Conservation (phyloP, 2,329 filamentous ascomycete species). For the Ophiostoma triangulosporum region DNA sequence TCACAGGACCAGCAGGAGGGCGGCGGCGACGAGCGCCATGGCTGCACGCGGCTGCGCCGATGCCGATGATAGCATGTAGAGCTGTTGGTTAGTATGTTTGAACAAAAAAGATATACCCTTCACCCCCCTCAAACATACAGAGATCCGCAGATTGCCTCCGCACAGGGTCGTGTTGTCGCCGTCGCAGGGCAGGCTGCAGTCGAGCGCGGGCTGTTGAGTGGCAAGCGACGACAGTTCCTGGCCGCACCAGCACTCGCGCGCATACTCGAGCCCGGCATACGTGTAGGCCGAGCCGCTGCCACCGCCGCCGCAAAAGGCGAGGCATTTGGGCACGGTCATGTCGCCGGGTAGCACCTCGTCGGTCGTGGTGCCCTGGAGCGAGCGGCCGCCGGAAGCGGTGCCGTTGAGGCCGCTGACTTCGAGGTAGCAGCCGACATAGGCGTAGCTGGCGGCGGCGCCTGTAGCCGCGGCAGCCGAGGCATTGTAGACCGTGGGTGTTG, state of each 20-base stretch:
- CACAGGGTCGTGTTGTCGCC: slow-evolving; percentile 39
- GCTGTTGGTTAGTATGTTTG: slow-evolving; percentile 5
- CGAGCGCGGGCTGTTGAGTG: slow-evolving; percentile 29
- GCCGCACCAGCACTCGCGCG: slow-evolving; percentile 48
- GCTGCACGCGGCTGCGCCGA: background rate
- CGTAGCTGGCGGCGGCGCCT: slow-evolving; percentile 32
- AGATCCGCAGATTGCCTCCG: slow-evolving; percentile 37
- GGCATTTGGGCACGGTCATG: slow-evolving; percentile 40
- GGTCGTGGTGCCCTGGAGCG: slow-evolving; percentile 28
- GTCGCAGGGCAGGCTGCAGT: slow-evolving; percentile 39
- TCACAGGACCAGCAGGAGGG: background rate
- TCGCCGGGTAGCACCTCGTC: slow-evolving; percentile 27
- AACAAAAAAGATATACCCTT: background rate
- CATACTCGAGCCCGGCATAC: slow-evolving; percentile 41
- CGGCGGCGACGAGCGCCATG: background rate
- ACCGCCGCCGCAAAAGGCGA: slow-evolving; percentile 31
- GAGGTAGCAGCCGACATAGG: slow-evolving; percentile 44
- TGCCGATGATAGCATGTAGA: slow-evolving; percentile 11
- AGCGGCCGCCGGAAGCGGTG: slow-evolving; percentile 26
- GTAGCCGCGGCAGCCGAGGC: slow-evolving; percentile 21
- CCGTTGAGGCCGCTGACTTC: slow-evolving; percentile 35
- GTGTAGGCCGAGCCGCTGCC: slow-evolving; percentile 24
- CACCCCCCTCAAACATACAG: slow-evolving; percentile 26
- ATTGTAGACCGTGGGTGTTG: slow-evolving; percentile 22
- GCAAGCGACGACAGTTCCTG: slow-evolving; percentile 34